Evolutionary conservation across 2,329 filamentous ascomycete species (phyloP), one percentile per base, ranked within the genome.

Genomic region (Pyrenophora seminiperda): DNA sequence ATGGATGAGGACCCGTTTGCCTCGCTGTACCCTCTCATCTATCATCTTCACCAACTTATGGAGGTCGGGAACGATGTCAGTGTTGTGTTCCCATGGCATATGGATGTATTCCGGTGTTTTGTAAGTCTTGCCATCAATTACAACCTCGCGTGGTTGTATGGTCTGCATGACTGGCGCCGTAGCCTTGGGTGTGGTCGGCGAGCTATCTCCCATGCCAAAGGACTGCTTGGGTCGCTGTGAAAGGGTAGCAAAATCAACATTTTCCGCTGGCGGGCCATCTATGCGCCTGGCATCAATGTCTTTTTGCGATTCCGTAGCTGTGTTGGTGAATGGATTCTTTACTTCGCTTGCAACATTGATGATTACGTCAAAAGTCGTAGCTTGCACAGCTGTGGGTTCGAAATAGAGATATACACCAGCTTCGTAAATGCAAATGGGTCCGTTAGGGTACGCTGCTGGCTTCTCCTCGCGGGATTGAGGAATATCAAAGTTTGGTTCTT

Each of bases 41-140:
- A 95, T 91, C 4, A 82, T 81, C 68, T 90, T 87, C 63, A 90
- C 91, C 11, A 95, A 78, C 38, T 78, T 79, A 78, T 90, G 85
- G 15, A 94, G 75, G 68, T 94, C 90, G 4, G 84, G 83, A 1
- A 89, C 85, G 59, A 95, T 93, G 52, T 94, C 88, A 0, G 89
- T 93, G 73, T 93, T 92, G 75, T 94, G 90, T 54, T 94, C 90
- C 90, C 90, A 94, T 1, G 85, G 87, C 63, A 94, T 87, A 68
- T 95, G 90, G 13, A 94, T 89, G 63, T 95, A 95, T 70, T 95
- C 90, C 1, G 90, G 90, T 37, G 77, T 81, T 30, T 71, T 72
- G 38, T 61, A 59, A 5, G 53, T 55, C 39, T 64, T 65, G 41
- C 63, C 65, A 18, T 67, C 56, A 13, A 67, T 57, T 9, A 61